A percentile compares a stretch with the other conserved stretches of the same genome.
Conservation (phyloP, 768 basidiomycete genomes). For the Boletus patriciae region DNA sequence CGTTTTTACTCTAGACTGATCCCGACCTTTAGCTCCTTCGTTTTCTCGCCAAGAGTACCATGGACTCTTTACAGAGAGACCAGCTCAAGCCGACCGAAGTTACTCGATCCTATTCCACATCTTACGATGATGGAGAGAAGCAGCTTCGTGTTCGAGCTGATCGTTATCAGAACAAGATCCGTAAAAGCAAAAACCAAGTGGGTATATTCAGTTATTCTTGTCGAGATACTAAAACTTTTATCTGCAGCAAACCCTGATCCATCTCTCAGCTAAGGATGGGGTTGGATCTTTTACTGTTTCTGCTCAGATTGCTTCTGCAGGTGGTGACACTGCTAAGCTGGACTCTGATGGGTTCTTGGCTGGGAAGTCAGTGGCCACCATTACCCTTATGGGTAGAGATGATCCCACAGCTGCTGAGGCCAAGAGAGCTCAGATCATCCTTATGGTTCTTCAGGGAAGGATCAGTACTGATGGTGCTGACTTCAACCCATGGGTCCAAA, state of each 20-base stretch:
- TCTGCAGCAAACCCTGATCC: slow-evolving; percentile 20
- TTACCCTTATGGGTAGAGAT: slow-evolving; percentile 55
- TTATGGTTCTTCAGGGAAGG: slow-evolving; percentile 38
- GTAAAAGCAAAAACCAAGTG: slow-evolving; percentile 40
- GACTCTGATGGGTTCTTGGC: slow-evolving; percentile 23
- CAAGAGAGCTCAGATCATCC: slow-evolving; percentile 34
- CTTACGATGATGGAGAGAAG: slow-evolving; percentile 13
- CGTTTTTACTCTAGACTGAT: neutral
- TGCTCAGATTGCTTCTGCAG: slow-evolving; percentile 19
- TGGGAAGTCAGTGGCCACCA: slow-evolving; percentile 32
- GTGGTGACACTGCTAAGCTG: slow-evolving; percentile 23
- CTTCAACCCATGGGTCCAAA: slow-evolving; percentile 39
- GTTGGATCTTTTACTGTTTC: slow-evolving; percentile 25
- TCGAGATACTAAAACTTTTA: neutral
- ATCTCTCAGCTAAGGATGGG: slow-evolving; percentile 20
- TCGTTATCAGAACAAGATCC: slow-evolving; percentile 34
- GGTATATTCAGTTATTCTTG: slow-evolving; percentile 1
- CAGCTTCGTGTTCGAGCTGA: slow-evolving; percentile 20
- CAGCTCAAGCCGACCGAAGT: slow-evolving; percentile 28
- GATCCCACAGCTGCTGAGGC: slow-evolving; percentile 59
- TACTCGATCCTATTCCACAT: slow-evolving; percentile 20
- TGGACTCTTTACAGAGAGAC: slow-evolving; percentile 27
- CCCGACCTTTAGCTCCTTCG: slow-evolving; percentile 19
- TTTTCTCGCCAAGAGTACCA: slow-evolving; percentile 29
- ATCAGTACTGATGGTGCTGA: slow-evolving; percentile 24